phyloP scores from a whole-genome alignment of 1,284 basidiomycete genomes.

The Sparassis latifolia region DNA sequence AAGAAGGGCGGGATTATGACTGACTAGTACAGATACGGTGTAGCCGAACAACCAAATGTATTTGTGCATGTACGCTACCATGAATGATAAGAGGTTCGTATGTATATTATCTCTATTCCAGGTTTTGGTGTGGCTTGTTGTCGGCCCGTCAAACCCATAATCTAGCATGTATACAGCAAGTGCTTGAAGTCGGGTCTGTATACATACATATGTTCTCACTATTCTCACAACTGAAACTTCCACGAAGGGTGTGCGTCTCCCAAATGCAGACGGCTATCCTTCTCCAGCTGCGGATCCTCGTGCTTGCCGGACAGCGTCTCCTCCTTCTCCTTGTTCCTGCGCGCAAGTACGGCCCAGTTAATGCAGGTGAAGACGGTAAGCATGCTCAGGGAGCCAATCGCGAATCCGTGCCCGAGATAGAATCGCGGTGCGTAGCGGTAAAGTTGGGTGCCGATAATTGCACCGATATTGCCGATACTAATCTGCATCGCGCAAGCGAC shows the following conservation, averaged over 20 bases:
- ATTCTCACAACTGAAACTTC: slow-evolving; percentile 5
- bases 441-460: slow-evolving; percentile 9
- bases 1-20: slow-evolving; percentile 30
- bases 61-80: no score
- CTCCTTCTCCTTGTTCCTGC: slow-evolving; percentile 8
- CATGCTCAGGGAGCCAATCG: slow-evolving; percentile 6
- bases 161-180: no score
- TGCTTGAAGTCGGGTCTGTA: no score
- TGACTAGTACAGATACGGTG: neutral
- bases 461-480: slow-evolving; percentile 46
- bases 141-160: no score
- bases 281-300: neutral
- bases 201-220: no score
- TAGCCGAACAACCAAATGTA: neutral
- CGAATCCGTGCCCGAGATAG: slow-evolving; percentile 8
- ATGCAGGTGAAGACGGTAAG: slow-evolving; percentile 2
- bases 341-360: slow-evolving; percentile 6
- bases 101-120: no score
- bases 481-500: slow-evolving; percentile 64
- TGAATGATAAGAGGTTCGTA: no score
- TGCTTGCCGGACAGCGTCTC: neutral
- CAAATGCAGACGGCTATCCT: slow-evolving; percentile 3
- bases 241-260: slow-evolving; percentile 8
- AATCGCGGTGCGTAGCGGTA: slow-evolving; percentile 7
- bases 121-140: no score